phyloP scores from a whole-genome alignment of 495 filamentous ascomycete genomes.

The Echria macrotheca region DNA sequence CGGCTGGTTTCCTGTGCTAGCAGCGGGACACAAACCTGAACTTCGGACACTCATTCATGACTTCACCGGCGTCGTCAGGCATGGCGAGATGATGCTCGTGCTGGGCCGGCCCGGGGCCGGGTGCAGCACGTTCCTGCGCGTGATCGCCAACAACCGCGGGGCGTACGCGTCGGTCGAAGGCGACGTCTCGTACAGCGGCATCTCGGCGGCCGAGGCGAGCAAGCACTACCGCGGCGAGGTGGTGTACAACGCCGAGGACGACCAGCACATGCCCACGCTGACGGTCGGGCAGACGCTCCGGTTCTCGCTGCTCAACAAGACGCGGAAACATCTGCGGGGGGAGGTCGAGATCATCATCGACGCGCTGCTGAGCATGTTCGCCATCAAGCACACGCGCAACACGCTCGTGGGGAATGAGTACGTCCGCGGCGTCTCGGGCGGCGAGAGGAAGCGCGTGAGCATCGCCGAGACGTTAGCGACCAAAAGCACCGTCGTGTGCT shows the following conservation, averaged over 20 bases:
- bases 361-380: conserved; percentile 71
- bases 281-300: conserved; percentile 75
- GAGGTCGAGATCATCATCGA: conserved; percentile 65
- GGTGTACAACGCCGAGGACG: conserved; percentile 78
- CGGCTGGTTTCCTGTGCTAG: conserved; percentile 58
- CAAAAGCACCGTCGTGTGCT: conserved; percentile 47
- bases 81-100: conserved; percentile 79
- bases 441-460: conserved; percentile 52
- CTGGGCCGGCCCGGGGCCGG: conserved; percentile 75
- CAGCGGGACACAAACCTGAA: conserved; percentile 36
- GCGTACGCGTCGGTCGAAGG: conserved; percentile 63
- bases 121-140: conserved; percentile 75
- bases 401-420: conserved; percentile 83
- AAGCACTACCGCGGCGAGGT: conserved; percentile 73
- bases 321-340: conserved; percentile 61
- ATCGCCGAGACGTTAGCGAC: conserved; percentile 48
- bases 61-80: conserved; percentile 70
- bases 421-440: conserved; percentile 65
- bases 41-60: conserved; percentile 62
- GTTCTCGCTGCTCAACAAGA: conserved; percentile 82
- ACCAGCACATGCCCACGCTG: conserved; percentile 69
- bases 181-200: conserved; percentile 71
- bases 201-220: conserved; percentile 61
- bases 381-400: conserved; percentile 69
- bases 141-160: conserved; percentile 64